Base-by-base conservation (phyloP, 78 protist genomes). In the Monocercomonoides exilis region DNA sequence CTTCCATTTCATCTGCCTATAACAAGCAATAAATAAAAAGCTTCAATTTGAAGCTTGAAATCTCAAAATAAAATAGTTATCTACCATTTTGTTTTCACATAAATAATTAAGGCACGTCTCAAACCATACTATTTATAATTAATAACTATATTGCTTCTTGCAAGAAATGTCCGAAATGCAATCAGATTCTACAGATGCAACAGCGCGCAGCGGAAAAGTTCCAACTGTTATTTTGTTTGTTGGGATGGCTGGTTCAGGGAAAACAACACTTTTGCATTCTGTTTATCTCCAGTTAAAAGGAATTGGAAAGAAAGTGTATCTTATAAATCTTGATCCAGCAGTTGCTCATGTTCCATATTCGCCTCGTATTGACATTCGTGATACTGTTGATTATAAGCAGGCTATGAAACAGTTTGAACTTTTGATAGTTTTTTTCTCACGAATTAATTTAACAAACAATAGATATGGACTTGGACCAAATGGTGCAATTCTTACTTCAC, bases 161-260 rank as follows among this genome's bases (percentile, higher is more conserved):
- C n/a, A n/a, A n/a, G n/a, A n/a, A n/a, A n/a, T n/a, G n/a, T n/a
- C n/a, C n/a, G n/a, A n/a, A n/a, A n/a, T n/a, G n/a, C n/a, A n/a
- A n/a, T n/a, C n/a, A n/a, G n/a, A n/a, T n/a, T n/a, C n/a, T n/a
- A n/a, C n/a, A n/a, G n/a, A n/a, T n/a, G n/a, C n/a, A n/a, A n/a
- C n/a, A n/a, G n/a, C n/a, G n/a, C n/a, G n/a, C n/a, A n/a, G n/a
- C n/a, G n/a, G n/a, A n/a, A n/a, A n/a, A n/a, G n/a, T n/a, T n/a
- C 97, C 97, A 33, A 85, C 90, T 36, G 95, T 91, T 43, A 3
- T 85, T 38, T 85, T 97, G 2, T 81, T 95, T n/a, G 43, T 96
- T 2, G 99, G 99, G 42, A 96, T 97, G 99, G 99, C 99, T 0
- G 99, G 99, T 3, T 85, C 94, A 54, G 99, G 99, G 32, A 98